These are phyloP conservation scores for Paraurostyla sp. DNA, from an alignment of 73 alveolate species.

Conservation along the genomic window DNA sequence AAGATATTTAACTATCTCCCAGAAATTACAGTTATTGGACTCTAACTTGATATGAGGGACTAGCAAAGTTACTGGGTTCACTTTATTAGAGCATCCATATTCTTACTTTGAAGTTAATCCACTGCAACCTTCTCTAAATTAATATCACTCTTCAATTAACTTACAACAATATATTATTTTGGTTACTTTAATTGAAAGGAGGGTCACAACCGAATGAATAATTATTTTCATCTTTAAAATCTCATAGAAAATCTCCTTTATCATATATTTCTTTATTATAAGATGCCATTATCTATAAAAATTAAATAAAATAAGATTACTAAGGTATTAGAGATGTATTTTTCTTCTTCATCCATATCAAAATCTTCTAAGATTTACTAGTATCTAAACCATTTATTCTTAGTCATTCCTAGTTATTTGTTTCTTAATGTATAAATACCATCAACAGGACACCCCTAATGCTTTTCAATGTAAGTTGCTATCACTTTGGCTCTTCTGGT, in stretches of 20 bases:
- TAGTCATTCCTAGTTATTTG: background rate
- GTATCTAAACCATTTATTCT: background rate
- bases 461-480: constrained; percentile 35
- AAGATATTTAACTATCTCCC: background rate
- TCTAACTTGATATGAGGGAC: constrained; percentile 49
- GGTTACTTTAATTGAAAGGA: background rate
- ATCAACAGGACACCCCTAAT: constrained; percentile 49
- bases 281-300: constrained; percentile 8
- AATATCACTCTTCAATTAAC: background rate
- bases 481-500: constrained; percentile 47
- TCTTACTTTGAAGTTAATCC: constrained; percentile 12
- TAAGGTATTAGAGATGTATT: background rate
- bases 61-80: constrained; percentile 24
- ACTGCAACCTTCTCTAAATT: constrained; percentile 55
- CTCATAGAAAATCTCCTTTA: background rate
- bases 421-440: constrained; percentile 35
- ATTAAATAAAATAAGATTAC: background rate
- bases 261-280: background rate
- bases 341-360: constrained; percentile 39
- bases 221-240: background rate
- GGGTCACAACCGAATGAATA: background rate
- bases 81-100: constrained; percentile 10
- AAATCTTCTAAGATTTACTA: constrained; percentile 57
- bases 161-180: constrained; percentile 7
- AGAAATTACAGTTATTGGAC: constrained; percentile 21